These are phyloP conservation scores for Apiotrichum brassicae DNA, from an alignment of 1,284 basidiomycete species.

Conservation along the genomic window DNA sequence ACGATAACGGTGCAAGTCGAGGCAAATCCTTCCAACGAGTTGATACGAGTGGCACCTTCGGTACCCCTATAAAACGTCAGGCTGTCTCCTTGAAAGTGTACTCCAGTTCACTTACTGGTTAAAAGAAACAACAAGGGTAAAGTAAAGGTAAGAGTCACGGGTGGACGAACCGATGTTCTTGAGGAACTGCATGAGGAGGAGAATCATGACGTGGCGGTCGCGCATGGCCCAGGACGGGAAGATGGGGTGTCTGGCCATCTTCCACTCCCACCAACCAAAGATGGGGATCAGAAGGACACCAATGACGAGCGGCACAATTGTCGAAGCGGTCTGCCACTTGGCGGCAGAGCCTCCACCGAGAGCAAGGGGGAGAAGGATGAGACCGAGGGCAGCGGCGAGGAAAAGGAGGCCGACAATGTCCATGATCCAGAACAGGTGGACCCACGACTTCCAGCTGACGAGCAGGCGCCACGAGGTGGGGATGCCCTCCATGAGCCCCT, in stretches of 20 bases:
- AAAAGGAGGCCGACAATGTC: constrained; percentile 46
- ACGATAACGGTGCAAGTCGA: constrained; percentile 41
- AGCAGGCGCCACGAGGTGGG: constrained; percentile 29
- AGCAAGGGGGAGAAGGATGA: constrained; percentile 47
- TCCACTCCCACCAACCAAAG: constrained; percentile 46
- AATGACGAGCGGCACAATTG: constrained; percentile 47
- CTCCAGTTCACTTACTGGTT: constrained; percentile 34
- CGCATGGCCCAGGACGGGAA: constrained; percentile 44
- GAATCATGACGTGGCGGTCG: constrained; percentile 45
- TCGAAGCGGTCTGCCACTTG: constrained; percentile 38
- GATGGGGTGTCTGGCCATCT: constrained; percentile 39
- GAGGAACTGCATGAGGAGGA: constrained; percentile 30
- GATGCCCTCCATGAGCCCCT: constrained; percentile 33
- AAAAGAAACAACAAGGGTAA: constrained; percentile 44
- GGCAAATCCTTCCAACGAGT: constrained; percentile 45
- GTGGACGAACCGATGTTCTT: constrained; percentile 40
- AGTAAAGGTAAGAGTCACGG: constrained; percentile 44
- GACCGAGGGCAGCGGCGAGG: constrained; percentile 36
- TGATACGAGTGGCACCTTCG: constrained; percentile 44
- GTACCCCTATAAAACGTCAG: constrained; percentile 11
- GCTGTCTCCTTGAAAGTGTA: too few species aligned
- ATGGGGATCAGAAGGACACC: constrained; percentile 42
- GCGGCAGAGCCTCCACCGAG: constrained; percentile 38
- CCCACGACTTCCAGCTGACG: constrained; percentile 8
- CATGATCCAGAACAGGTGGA: constrained; percentile 47